Evolutionary conservation across 108 stramenopile genomes (phyloP).

Genomic region (Skeletonema marinoi): DNA sequence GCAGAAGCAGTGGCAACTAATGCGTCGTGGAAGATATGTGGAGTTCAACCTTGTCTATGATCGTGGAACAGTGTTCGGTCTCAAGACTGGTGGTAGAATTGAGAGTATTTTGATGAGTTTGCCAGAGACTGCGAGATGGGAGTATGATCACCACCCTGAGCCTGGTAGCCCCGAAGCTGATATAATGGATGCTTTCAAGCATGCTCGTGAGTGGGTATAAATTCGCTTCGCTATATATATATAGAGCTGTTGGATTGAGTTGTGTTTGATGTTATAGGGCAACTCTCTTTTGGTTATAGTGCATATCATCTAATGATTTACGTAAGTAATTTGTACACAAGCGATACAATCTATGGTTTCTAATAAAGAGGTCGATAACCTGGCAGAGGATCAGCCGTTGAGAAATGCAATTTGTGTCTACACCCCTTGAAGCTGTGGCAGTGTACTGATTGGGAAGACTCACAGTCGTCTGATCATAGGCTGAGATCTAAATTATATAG

Average conservation of each 20-base stretch:
- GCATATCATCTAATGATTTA: neutral
- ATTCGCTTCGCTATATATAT: neutral
- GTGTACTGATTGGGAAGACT: too few species aligned
- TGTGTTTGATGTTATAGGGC: neutral
- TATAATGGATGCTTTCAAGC: constrained; percentile 91
- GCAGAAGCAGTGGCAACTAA: constrained; percentile 98
- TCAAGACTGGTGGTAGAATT: constrained; percentile 98
- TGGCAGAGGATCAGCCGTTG: too few species aligned
- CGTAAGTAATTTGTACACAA: neutral
- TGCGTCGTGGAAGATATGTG: constrained; percentile 93
- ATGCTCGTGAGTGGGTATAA: constrained; percentile 92
- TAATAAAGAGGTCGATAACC: too few species aligned
- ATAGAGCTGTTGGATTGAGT: neutral
- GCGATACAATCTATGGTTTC: neutral
- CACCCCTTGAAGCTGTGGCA: too few species aligned
- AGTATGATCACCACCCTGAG: constrained; percentile 91
- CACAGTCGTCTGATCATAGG: too few species aligned
- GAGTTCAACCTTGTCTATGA: constrained; percentile 99
- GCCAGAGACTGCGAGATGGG: constrained; percentile 97
- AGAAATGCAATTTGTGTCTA: too few species aligned
- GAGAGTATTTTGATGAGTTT: constrained; percentile 99
- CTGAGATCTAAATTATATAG: too few species aligned
- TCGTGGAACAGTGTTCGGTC: constrained; percentile 97
- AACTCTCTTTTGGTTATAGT: neutral
- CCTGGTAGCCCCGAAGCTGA: constrained; percentile 91